Evolutionary conservation across 176 grass and related monocot species (phyloP).

Genomic region (Eragrostis curvula): DNA sequence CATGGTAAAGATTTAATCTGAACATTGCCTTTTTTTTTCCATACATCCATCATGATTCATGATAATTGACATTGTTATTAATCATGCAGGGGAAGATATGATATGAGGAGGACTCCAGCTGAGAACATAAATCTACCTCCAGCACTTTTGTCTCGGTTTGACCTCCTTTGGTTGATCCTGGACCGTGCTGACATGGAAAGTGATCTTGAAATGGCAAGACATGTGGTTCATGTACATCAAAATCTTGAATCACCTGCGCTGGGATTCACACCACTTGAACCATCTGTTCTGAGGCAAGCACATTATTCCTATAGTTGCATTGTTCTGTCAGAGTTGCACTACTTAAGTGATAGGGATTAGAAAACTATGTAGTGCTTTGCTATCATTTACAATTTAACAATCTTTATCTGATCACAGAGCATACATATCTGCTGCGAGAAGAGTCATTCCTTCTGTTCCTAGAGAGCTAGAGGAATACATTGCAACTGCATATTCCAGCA

Average conservation of each 20-base stretch:
- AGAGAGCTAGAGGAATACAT: conserved; percentile 95
- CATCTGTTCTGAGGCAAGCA: conserved; percentile 88
- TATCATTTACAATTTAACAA: conserved; percentile 32
- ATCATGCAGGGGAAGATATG: conserved; percentile 89
- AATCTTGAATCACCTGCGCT: conserved; percentile 94
- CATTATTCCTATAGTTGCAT: neutral
- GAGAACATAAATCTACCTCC: conserved; percentile 99
- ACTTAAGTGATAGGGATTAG: neutral
- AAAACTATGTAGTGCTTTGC: neutral
- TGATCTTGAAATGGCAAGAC: conserved; percentile 99
- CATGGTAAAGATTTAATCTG: conserved; percentile 66
- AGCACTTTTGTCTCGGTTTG: conserved; percentile 94
- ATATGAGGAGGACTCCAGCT: conserved; percentile 97
- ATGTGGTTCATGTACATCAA: conserved; percentile 95
- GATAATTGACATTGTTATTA: conserved; percentile 24
- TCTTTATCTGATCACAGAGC: conserved; percentile 62
- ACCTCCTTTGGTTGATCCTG: conserved; percentile 96
- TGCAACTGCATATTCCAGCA: conserved; percentile 95
- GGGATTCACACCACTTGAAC: conserved; percentile 91
- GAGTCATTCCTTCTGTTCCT: conserved; percentile 83
- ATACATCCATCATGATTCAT: conserved; percentile 18
- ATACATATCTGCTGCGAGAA: conserved; percentile 96
- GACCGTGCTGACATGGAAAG: conserved; percentile 98
- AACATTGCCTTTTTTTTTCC: conserved; percentile 9
- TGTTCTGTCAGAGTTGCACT: neutral